Conservation (phyloP, 2,329 filamentous ascomycete species). For the Fusarium musae region DNA sequence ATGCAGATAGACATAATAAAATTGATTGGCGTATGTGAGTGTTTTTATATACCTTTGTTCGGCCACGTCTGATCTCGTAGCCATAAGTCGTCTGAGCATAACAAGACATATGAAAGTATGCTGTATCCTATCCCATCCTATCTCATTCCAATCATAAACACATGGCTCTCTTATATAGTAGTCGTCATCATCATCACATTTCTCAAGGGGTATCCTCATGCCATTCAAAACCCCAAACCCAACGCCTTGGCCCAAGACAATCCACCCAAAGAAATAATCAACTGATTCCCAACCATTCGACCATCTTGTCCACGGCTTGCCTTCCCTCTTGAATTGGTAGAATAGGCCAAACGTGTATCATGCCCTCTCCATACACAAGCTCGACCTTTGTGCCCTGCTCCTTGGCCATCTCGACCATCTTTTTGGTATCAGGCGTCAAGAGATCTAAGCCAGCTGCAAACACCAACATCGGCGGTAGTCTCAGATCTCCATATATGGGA, state of each 20-base stretch:
- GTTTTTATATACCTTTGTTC: neutral
- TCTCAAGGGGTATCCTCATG: constrained; percentile 21
- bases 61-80: neutral
- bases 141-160: neutral
- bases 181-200: constrained; percentile 3
- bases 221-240: constrained; percentile 2
- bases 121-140: neutral
- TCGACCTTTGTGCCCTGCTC: constrained; percentile 43
- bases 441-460: constrained; percentile 46
- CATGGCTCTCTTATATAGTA: neutral
- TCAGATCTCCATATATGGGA: constrained; percentile 45
- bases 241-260: constrained; percentile 24
- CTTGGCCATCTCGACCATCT: constrained; percentile 44
- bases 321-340: constrained; percentile 45
- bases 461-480: constrained; percentile 47
- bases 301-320: constrained; percentile 42
- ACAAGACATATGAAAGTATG: neutral
- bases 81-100: neutral
- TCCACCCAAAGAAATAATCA: neutral
- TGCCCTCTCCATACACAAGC: constrained; percentile 45
- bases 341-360: constrained; percentile 50
- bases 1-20: neutral
- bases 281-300: constrained; percentile 41
- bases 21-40: neutral
- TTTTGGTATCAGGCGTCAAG: constrained; percentile 44